Base-by-base conservation (phyloP, 192 early-diverging fungal genomes). In the Coemansia sp. region DNA sequence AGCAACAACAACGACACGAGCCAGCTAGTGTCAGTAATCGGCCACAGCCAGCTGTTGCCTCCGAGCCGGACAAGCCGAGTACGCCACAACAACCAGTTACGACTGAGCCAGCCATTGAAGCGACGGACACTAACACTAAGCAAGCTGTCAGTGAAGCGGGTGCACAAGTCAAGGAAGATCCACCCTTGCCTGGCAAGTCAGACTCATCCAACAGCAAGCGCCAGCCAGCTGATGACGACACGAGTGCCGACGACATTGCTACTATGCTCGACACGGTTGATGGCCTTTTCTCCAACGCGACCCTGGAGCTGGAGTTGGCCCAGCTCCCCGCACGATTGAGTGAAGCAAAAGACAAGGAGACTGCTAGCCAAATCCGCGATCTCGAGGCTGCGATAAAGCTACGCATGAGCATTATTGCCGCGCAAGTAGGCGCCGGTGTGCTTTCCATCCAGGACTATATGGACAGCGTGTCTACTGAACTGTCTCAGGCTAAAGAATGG, bases 341-440 rank as follows among this genome's bases (percentile, higher is more conserved):
- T 25, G 55, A 59, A 6, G 38, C 51, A 0, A 21, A 48, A 0
- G 69, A 72, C 55, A 41, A 32, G n/a, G 70, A 76, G 2, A 53
- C 41, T 1, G 71, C 44, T 9, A 19, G 34, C 7, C 55, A 65
- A 23, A 57, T 82, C 44, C 74, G 58, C 12, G 74, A 76, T 14
- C 64, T 82, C 15, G 79, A 70, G 25, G 57, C 70, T 6, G 57
- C 79, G 23, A 76, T 82, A 41, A 73, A 74, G 65, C 70, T 82
- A 60, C 79, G 79, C 64, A 82, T 76, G 70, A 68, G 74, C 32
- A 74, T 76, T 4, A 74, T 82, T 17, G 74, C 70, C 5, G 74
- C 79, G 12, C 79, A 76, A 42, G 79, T 82, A 5, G 79, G 74
- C 3, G 74, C 79, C 4, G 79, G 79, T 3, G 23, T 65, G 25